Percentiles rank a stretch among this genome's conserved stretches.
phyloP scores from a whole-genome alignment of 2,329 filamentous ascomycete genomes.

The Tothia fuscella region DNA sequence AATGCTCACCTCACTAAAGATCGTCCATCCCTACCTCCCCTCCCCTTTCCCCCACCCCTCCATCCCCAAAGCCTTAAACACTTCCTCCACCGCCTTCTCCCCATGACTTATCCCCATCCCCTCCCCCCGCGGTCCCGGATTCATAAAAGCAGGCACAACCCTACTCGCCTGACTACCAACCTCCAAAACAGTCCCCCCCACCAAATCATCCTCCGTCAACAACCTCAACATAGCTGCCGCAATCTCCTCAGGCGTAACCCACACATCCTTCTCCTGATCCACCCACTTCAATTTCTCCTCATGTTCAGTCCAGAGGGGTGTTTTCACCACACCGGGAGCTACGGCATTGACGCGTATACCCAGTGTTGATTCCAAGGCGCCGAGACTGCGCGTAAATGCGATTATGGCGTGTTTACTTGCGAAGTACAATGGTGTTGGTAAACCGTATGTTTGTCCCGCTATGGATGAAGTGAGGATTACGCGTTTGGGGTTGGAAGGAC shows the following conservation, averaged over 20 bases:
- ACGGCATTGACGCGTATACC: constrained; percentile 49
- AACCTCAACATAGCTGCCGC: constrained; percentile 46
- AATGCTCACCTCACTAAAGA: no score
- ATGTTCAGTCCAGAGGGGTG: constrained; percentile 50
- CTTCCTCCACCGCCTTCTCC: constrained; percentile 32
- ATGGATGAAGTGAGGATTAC: constrained; percentile 33
- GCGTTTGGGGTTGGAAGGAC: constrained; percentile 33
- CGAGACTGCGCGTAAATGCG: constrained; percentile 39
- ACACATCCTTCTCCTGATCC: constrained; percentile 36
- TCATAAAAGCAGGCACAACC: constrained; percentile 38
- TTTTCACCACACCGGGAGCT: constrained; percentile 48
- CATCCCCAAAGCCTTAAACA: constrained; percentile 35
- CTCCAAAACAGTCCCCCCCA: constrained; percentile 43
- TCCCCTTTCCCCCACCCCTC: constrained; percentile 45
- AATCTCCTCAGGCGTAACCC: constrained; percentile 50
- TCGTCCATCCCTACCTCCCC: no score
- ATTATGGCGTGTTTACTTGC: constrained; percentile 35
- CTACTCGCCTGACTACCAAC: constrained; percentile 41
- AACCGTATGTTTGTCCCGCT: constrained; percentile 29
- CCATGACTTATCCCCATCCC: constrained; percentile 37
- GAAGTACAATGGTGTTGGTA: constrained; percentile 32
- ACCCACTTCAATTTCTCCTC: constrained; percentile 46
- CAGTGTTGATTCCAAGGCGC: constrained; percentile 33
- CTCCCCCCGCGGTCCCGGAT: constrained; percentile 38
- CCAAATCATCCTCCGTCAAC: constrained; percentile 37